Evolutionary conservation across 2,329 filamentous ascomycete genomes (phyloP).

Genomic region (Fusarium begoniae): DNA sequence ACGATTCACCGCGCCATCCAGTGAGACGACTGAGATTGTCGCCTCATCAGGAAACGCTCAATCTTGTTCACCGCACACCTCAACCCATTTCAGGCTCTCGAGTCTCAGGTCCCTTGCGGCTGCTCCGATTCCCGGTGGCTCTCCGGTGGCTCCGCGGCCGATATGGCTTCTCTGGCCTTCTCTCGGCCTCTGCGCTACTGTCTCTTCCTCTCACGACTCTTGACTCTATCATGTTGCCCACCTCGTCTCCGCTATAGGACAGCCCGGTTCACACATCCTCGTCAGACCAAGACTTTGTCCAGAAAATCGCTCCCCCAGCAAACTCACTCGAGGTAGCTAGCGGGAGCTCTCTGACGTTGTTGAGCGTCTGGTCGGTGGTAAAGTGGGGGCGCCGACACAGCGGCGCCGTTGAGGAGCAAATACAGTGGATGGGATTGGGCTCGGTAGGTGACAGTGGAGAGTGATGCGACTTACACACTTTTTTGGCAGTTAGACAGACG

Average conservation of each 20-base stretch:
- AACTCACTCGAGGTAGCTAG: slow-evolving; percentile 41
- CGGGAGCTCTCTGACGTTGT: slow-evolving; percentile 36
- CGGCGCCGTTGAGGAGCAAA: slow-evolving; percentile 29
- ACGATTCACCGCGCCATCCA: slow-evolving; percentile 26
- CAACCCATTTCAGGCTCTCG: slow-evolving; percentile 22
- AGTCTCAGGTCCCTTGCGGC: slow-evolving; percentile 6
- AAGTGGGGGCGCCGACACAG: slow-evolving; percentile 35
- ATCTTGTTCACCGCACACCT: slow-evolving; percentile 41
- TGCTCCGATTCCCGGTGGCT: slow-evolving; percentile 34
- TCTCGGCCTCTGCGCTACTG: slow-evolving; percentile 34
- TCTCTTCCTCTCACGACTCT: slow-evolving; percentile 33
- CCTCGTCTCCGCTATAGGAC: slow-evolving; percentile 33
- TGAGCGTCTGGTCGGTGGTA: slow-evolving; percentile 40
- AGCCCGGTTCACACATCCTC: slow-evolving; percentile 21
- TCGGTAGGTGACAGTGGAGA: slow-evolving; percentile 34
- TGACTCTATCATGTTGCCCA: slow-evolving; percentile 21
- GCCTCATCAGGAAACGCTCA: slow-evolving; percentile 11
- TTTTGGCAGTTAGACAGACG: slow-evolving; percentile 22
- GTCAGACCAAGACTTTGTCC: slow-evolving; percentile 33
- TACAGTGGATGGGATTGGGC: slow-evolving; percentile 34
- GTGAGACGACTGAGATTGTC: slow-evolving; percentile 26
- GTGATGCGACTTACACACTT: slow-evolving; percentile 39
- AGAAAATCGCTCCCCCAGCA: slow-evolving; percentile 29
- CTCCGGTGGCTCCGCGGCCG: slow-evolving; percentile 38
- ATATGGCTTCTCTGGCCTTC: slow-evolving; percentile 36